Percentiles rank a stretch among this genome's conserved stretches.
Evolutionary conservation across 805 yeast genomes (phyloP).

Genomic region (Ogataea methylovora): DNA sequence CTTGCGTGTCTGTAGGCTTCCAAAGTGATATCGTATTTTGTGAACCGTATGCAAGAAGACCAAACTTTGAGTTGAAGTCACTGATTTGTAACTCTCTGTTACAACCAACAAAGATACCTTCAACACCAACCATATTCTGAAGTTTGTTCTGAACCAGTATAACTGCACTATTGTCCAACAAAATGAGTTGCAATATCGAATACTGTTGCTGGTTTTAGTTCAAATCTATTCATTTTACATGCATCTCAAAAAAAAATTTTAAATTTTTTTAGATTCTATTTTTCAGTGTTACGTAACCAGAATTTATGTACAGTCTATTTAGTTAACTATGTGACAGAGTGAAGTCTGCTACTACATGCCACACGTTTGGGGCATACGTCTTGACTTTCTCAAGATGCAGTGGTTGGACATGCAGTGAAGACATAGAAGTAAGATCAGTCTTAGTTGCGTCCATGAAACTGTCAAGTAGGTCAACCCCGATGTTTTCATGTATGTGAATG

Average conservation of each 20-base stretch:
- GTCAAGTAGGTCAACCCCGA: conserved; percentile 35
- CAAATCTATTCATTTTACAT: no score
- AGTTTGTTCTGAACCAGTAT: no score
- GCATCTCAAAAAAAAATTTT: no score
- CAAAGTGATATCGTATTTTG: conserved; percentile 59
- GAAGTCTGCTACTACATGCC: conserved; percentile 45
- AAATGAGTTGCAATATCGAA: no score
- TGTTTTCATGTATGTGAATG: conserved; percentile 74
- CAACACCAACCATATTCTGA: conserved; percentile 25
- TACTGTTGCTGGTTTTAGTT: no score
- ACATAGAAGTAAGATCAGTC: conserved; percentile 7
- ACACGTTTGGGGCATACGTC: conserved; percentile 82
- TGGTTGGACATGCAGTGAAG: conserved; percentile 7
- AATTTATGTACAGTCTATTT: no score
- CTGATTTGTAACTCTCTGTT: conserved; percentile 57
- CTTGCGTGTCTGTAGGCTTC: conserved; percentile 39
- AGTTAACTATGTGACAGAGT: background rate
- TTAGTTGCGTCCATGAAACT: conserved; percentile 19
- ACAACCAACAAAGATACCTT: conserved; percentile 66
- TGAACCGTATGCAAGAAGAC: conserved; percentile 66
- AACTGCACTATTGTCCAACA: no score
- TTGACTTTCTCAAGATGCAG: conserved; percentile 58
- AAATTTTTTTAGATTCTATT: no score
- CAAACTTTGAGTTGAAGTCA: conserved; percentile 34
- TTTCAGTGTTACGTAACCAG: no score